Percentiles rank a stretch among this genome's conserved stretches.
These are phyloP conservation scores for Chimonanthus praecox DNA, from an alignment of 164 flowering plant species.

Conservation along the genomic window DNA sequence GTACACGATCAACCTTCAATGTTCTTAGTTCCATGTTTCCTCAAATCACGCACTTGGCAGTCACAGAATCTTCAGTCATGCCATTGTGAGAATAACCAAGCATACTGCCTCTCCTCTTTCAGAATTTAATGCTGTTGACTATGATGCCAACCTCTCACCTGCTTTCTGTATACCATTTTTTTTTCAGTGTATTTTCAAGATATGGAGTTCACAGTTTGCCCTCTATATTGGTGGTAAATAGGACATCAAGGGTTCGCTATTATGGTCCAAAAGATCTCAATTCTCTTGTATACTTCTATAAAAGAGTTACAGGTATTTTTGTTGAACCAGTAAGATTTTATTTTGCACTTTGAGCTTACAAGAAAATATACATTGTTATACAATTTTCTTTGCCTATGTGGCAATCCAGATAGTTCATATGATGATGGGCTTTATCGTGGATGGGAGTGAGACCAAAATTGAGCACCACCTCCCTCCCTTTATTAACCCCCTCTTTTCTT, in stretches of 20 bases:
- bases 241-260: constrained; percentile 31
- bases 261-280: constrained; percentile 54
- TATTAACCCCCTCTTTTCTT: neutral
- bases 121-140: neutral
- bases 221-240: constrained; percentile 52
- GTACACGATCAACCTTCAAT: constrained; percentile 36
- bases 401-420: no score
- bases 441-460: neutral
- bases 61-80: constrained; percentile 66
- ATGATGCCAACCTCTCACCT: neutral
- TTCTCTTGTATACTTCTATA: neutral
- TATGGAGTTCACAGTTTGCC: constrained; percentile 88
- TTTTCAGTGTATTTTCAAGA: constrained; percentile 72
- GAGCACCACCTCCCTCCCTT: neutral
- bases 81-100: constrained; percentile 52
- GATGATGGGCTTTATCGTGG: neutral
- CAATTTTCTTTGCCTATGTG: no score
- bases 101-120: neutral
- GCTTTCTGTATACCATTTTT: neutral
- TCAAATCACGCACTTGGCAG: constrained; percentile 56
- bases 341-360: neutral
- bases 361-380: neutral
- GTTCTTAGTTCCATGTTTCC: constrained; percentile 75
- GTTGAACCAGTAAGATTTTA: neutral
- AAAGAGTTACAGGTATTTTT: constrained; percentile 4